These are phyloP conservation scores for Sclerotinia nivalis DNA, from an alignment of 2,329 filamentous ascomycete genomes.

Conservation along the genomic window DNA sequence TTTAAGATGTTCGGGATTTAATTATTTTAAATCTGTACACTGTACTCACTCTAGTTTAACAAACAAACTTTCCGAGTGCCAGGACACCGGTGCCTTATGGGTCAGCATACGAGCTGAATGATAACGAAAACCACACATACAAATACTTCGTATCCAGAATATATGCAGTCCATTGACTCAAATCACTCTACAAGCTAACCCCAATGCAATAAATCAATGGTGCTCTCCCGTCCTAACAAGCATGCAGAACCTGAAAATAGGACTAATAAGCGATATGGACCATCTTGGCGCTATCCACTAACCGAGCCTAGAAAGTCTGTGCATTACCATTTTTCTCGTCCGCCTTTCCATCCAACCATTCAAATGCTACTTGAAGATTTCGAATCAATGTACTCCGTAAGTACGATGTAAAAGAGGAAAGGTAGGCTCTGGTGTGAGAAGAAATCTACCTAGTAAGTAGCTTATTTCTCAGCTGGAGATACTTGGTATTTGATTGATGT, in stretches of 20 bases:
- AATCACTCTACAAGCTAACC: background rate
- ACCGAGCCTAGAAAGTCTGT: background rate
- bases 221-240: background rate
- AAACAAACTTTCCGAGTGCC: background rate
- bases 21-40: background rate
- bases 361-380: background rate
- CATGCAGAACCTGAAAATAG: background rate
- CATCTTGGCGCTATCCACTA: slow-evolving; percentile 8
- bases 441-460: background rate
- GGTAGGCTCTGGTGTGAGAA: background rate
- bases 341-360: slow-evolving; percentile 12
- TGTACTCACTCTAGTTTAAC: background rate
- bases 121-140: background rate
- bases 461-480: slow-evolving; percentile 2
- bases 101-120: background rate
- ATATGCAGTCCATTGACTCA: background rate
- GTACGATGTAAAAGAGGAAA: background rate
- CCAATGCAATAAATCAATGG: background rate
- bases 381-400: background rate
- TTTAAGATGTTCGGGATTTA: background rate
- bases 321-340: background rate
- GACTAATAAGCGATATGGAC: background rate
- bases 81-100: background rate
- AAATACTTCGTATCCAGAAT: background rate
- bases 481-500: background rate